phyloP scores from a whole-genome alignment of 2,329 filamentous ascomycete species.

The Sphaerulina vaccinii region DNA sequence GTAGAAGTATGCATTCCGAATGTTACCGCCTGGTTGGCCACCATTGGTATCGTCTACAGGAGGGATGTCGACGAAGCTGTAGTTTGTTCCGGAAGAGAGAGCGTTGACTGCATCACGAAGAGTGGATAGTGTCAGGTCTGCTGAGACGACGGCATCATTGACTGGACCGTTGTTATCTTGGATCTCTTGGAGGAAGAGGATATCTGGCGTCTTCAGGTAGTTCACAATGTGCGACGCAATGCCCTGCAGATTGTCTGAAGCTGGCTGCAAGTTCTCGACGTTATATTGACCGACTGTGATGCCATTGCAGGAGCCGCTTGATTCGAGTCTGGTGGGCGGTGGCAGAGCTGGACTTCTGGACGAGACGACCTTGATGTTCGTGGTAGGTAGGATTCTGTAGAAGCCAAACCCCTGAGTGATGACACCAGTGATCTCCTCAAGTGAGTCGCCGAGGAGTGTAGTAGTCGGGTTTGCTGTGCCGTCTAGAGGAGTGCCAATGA shows the following conservation, averaged over 20 bases:
- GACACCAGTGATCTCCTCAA: constrained; percentile 68
- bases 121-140: constrained; percentile 59
- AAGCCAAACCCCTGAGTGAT: constrained; percentile 66
- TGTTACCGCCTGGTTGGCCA: constrained; percentile 68
- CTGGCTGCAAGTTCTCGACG: constrained; percentile 64
- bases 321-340: constrained; percentile 53
- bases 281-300: constrained; percentile 69
- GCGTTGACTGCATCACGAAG: constrained; percentile 54
- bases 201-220: constrained; percentile 61
- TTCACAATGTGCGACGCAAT: constrained; percentile 66
- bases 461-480: constrained; percentile 59
- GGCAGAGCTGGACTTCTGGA: constrained; percentile 50
- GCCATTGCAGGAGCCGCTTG: constrained; percentile 57
- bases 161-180: constrained; percentile 65
- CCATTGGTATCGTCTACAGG: constrained; percentile 63
- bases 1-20: constrained; percentile 70
- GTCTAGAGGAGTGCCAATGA: constrained; percentile 65
- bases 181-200: constrained; percentile 69
- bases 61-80: constrained; percentile 60
- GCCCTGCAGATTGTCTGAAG: constrained; percentile 54
- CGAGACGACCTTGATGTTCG: constrained; percentile 51
- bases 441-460: constrained; percentile 63
- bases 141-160: constrained; percentile 58
- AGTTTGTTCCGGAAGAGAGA: constrained; percentile 50
- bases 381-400: constrained; percentile 66